These are phyloP conservation scores for Paramecium tetraurelia DNA, from an alignment of 73 alveolate species.

Conservation along the genomic window DNA sequence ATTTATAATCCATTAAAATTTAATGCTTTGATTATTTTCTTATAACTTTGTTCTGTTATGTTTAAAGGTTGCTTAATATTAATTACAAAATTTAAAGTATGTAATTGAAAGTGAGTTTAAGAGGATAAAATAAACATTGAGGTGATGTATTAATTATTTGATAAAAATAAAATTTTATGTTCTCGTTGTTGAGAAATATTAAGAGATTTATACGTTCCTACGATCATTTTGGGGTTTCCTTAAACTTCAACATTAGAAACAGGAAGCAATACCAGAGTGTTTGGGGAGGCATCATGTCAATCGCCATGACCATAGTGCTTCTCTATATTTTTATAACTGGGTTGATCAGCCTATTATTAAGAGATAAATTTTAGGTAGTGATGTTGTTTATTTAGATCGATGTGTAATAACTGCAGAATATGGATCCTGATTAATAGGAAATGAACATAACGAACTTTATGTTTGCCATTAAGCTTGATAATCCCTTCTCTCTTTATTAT, in stretches of 20 bases:
- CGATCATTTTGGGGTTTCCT: background rate
- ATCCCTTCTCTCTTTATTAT: background rate
- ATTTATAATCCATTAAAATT: too few relatives aligned
- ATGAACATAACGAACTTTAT: background rate
- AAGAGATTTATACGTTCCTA: background rate
- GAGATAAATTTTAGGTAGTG: background rate
- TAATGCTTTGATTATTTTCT: too few relatives aligned
- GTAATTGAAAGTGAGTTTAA: background rate
- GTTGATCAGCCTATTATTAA: background rate
- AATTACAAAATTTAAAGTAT: too few relatives aligned
- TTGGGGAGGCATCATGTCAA: background rate
- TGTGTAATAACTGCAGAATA: background rate
- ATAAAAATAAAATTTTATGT: background rate
- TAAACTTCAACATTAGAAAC: background rate
- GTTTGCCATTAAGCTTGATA: background rate
- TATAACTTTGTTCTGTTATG: too few relatives aligned
- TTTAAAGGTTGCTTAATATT: too few relatives aligned
- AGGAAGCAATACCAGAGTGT: background rate
- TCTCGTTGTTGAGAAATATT: background rate
- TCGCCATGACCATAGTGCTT: background rate
- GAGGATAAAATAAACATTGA: too few relatives aligned
- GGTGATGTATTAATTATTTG: background rate
- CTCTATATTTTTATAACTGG: background rate
- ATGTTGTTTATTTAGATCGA: background rate
- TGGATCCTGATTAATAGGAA: background rate